A percentile compares a stretch with the other conserved stretches of the same genome.
Evolutionary conservation across 2,329 filamentous ascomycete genomes (phyloP).

Genomic region (Epichloe bromicola): DNA sequence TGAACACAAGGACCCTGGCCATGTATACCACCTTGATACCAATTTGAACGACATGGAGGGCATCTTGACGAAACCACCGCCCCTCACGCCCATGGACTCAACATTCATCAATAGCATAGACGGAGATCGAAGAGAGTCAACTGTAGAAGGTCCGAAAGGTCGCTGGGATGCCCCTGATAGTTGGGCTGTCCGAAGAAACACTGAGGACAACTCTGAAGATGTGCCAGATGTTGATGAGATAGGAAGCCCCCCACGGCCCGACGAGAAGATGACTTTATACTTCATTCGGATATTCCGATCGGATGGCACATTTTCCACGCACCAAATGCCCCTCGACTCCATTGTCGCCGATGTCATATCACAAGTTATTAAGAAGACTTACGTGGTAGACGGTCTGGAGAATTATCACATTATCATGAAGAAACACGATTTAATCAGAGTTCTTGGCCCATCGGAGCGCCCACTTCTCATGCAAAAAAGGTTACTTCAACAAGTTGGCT

Average conservation of each 20-base stretch:
- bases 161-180: slow-evolving; percentile 92
- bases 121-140: slow-evolving; percentile 25
- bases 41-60: slow-evolving; percentile 86
- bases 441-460: slow-evolving; percentile 64
- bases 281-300: slow-evolving; percentile 92
- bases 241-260: slow-evolving; percentile 51
- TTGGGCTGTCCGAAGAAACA: slow-evolving; percentile 74
- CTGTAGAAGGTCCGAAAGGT: slow-evolving; percentile 31
- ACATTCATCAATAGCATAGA: slow-evolving; percentile 33
- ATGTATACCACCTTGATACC: slow-evolving; percentile 69
- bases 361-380: slow-evolving; percentile 91
- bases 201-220: slow-evolving; percentile 49
- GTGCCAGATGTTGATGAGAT: slow-evolving; percentile 53
- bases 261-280: slow-evolving; percentile 65
- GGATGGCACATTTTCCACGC: slow-evolving; percentile 86
- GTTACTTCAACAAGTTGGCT: slow-evolving; percentile 82
- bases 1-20: slow-evolving; percentile 44
- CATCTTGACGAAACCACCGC: slow-evolving; percentile 60
- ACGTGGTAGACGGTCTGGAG: slow-evolving; percentile 75
- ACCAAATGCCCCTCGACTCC: slow-evolving; percentile 72
- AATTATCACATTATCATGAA: slow-evolving; percentile 94
- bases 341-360: slow-evolving; percentile 76
- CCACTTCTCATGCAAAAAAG: slow-evolving; percentile 87
- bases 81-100: slow-evolving; percentile 58
- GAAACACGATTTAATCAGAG: slow-evolving; percentile 78